Evolutionary conservation across 352 stramenopile species (phyloP), one percentile per base, ranked within the genome.

Genomic region (Globisporangium echinulatum): DNA sequence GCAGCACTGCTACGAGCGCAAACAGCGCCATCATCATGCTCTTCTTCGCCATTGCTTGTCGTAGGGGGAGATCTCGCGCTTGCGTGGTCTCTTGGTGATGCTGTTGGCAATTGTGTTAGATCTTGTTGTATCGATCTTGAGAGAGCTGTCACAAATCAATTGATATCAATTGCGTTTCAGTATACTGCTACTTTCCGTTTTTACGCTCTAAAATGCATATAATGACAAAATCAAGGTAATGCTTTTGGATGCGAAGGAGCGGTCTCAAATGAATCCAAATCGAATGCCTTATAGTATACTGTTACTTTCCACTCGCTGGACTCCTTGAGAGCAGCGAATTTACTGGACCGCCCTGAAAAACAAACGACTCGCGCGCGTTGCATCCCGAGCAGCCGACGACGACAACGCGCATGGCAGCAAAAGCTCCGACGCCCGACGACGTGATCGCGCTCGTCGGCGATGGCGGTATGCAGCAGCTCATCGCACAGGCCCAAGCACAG

Each of bases 361-460:
- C 59, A 47, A 42, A 55, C 17, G 14, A n/a, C 48, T 33, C 25
- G 25, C 25, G 25, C 1, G 25, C 25, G 25, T 33, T 33, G 25
- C 25, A 33, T 33, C 25, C 2, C 25, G 25, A 15, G 52, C 40
- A 17, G 61, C 33, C 7, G 8, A 50, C 25, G 54, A 48, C 44
- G 36, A 52, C 36, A 33, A 33, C 25, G 25, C 25, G 25, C 25
- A 33, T 33, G 62, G 61, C 66, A 50, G 69, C 68, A 61, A 89
- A 85, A 69, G 68, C 69, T 43, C 72, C 74, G 52, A 74, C 74
- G 25, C 57, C 76, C 15, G 75, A 86, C 49, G 75, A 87, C 39
- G 75, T 85, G 64, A 58, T 87, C 49, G 77, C 73, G 58, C 77
- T 89, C 19, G 75, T 84, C 52, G 58, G 71, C 47, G 54, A 73